Evolutionary conservation across 441 rosid species (phyloP), one percentile per base, ranked within the genome.

Genomic region (Croton setiger): DNA sequence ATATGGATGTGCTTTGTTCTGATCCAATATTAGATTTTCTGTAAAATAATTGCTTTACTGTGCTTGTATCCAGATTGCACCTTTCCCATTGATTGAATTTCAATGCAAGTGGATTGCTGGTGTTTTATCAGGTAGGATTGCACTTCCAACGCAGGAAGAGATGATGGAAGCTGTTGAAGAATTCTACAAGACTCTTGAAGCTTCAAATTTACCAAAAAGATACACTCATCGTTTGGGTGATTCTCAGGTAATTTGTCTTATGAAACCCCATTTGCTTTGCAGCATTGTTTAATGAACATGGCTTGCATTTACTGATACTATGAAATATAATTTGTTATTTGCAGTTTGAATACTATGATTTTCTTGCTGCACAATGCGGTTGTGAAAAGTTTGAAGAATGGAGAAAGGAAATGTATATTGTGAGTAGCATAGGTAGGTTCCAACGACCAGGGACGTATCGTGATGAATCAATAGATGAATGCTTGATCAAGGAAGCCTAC

Each of bases 71-170:
- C 70, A 90, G 94, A 47, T 75, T 33, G 1, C 61, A 47, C 92
- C 85, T 48, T 89, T 85, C 71, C 81, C 77, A 23, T 56, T 72
- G 73, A 81, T 67, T 64, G 97, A 89, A 82, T 48, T 78, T 0
- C 97, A 93, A 78, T 83, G 93, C 85, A 84, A 85, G 78, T 93
- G 97, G 98, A 80, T 93, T 63, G 88, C 98, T 35, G 79, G 89
- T 52, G 85, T 75, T 80, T 67, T 93, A 69, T 85, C 96, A 0
- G 91, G 92, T 57, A 76, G 84, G 27, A 72, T 83, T 49, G 51
- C 45, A 1, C 89, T 91, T 66, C 91, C 98, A 23, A 75, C 85
- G 0, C 72, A 77, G 68, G 82, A 84, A 55, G 81, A 84, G 72
- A 87, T 87, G 98, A 81, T 82, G 84, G 86, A 85, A 74, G 89